These are phyloP conservation scores for Ceratocystis ficicola DNA, from an alignment of 2,329 filamentous ascomycete genomes.

Conservation along the genomic window DNA sequence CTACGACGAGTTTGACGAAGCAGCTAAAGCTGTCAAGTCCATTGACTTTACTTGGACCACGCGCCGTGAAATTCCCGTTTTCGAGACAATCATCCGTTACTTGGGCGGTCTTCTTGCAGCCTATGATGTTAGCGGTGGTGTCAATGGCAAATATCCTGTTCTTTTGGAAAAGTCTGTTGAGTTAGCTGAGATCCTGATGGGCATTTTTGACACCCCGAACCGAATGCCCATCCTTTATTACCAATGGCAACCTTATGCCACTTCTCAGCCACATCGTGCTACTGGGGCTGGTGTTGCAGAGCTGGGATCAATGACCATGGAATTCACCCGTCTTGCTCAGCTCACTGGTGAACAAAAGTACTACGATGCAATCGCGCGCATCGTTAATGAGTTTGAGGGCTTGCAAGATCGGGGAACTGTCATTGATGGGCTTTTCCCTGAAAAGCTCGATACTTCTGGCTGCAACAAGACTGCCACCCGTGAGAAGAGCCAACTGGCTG, in stretches of 20 bases:
- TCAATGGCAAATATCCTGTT: conserved; percentile 44
- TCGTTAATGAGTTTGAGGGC: conserved; percentile 66
- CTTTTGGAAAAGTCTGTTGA: conserved; percentile 68
- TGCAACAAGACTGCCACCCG: conserved; percentile 48
- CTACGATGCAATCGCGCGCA: conserved; percentile 78
- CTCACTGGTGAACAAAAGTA: conserved; percentile 70
- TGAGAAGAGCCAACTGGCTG: conserved; percentile 21
- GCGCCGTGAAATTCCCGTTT: conserved; percentile 65
- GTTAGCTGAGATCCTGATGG: conserved; percentile 68
- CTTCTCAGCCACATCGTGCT: conserved; percentile 52
- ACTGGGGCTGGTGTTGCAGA: conserved; percentile 51
- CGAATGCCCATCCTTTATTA: conserved; percentile 80
- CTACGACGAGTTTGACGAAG: conserved; percentile 66
- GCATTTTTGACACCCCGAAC: conserved; percentile 83
- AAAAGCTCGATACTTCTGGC: conserved; percentile 64
- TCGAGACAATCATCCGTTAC: conserved; percentile 86
- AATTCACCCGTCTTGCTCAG: conserved; percentile 82
- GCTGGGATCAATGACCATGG: conserved; percentile 67
- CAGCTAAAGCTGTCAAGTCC: conserved; percentile 52
- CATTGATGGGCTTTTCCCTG: conserved; percentile 68
- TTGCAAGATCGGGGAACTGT: conserved; percentile 57
- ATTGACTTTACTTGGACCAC: conserved; percentile 73
- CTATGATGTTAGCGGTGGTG: conserved; percentile 67
- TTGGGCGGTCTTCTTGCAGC: conserved; percentile 74
- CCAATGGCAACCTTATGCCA: conserved; percentile 56